Evolutionary conservation across 306 rosid genomes (phyloP).

Genomic region (Vigna nakashimae): DNA sequence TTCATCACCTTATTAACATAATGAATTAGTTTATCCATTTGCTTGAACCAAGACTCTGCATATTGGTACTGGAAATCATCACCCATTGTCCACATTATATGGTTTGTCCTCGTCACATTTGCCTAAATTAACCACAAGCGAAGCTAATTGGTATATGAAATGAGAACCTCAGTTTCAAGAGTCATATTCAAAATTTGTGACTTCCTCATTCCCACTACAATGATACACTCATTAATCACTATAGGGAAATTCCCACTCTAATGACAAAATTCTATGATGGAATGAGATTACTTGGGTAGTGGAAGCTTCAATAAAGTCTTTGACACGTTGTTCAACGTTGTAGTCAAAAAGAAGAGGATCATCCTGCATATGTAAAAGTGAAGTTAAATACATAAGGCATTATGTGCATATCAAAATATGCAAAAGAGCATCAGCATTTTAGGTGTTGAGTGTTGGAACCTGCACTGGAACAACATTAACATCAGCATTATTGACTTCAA

Average conservation of each 20-base stretch:
- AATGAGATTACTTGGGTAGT: conserved; percentile 60
- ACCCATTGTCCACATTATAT: conserved; percentile 99
- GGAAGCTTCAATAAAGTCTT: conserved; percentile 65
- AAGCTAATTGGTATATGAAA: no score
- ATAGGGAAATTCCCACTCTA: neutral
- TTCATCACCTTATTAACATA: conserved; percentile 74
- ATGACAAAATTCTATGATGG: conserved; percentile 14
- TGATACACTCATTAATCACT: conserved; percentile 10
- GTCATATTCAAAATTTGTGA: neutral
- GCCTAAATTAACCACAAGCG: conserved; percentile 54
- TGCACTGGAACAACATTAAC: conserved; percentile 57
- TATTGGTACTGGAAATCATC: conserved; percentile 91
- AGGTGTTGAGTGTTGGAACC: conserved; percentile 50
- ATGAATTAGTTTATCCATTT: conserved; percentile 92
- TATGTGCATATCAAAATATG: conserved; percentile 12
- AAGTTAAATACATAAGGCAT: conserved; percentile 22
- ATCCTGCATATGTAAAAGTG: conserved; percentile 65
- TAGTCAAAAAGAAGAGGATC: conserved; percentile 69
- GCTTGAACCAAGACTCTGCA: conserved; percentile 93
- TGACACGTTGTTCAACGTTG: conserved; percentile 71
- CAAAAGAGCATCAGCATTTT: conserved; percentile 21
- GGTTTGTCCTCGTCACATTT: conserved; percentile 84
- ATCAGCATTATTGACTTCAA: conserved; percentile 57
- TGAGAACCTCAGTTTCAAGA: neutral
- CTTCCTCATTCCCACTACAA: neutral